Percentiles rank a stretch among this genome's conserved stretches.
phyloP scores from a whole-genome alignment of 2,329 filamentous ascomycete species.

The Alternaria tenuissima region DNA sequence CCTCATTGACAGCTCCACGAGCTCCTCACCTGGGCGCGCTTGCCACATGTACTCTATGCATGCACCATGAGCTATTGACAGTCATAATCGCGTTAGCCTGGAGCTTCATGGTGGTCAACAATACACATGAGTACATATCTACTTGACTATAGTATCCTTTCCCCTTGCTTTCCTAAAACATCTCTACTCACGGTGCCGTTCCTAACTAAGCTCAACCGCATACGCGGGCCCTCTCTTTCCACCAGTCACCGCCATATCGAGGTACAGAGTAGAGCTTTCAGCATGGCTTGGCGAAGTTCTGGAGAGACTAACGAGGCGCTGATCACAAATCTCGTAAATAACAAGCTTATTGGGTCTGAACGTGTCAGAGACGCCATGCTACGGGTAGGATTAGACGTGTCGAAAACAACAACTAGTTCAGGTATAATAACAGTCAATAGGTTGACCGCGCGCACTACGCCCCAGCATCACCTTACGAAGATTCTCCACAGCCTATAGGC shows the following conservation, averaged over 20 bases:
- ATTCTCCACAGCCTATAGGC: slow-evolving; percentile 74
- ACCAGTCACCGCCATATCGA: neutral
- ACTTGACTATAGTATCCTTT: slow-evolving; percentile 16
- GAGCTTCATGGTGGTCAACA: neutral
- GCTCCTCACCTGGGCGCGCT: slow-evolving; percentile 6
- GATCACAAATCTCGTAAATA: slow-evolving; percentile 76
- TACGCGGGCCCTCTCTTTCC: slow-evolving; percentile 21
- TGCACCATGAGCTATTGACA: slow-evolving; percentile 6
- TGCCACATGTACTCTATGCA: slow-evolving; percentile 5
- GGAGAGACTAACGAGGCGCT: slow-evolving; percentile 77
- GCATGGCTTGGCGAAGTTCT: slow-evolving; percentile 91
- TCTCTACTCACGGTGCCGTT: slow-evolving; percentile 32
- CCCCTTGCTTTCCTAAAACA: slow-evolving; percentile 9
- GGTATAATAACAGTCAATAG: slow-evolving; percentile 51
- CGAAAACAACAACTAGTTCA: neutral
- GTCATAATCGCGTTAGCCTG: slow-evolving; percentile 1
- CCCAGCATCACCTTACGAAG: slow-evolving; percentile 74
- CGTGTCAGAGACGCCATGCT: slow-evolving; percentile 83
- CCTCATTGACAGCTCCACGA: slow-evolving; percentile 11
- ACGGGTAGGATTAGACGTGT: slow-evolving; percentile 58
- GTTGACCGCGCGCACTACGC: slow-evolving; percentile 91
- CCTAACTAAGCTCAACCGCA: slow-evolving; percentile 28
- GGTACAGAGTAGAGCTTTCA: slow-evolving; percentile 31
- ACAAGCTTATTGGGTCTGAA: slow-evolving; percentile 75
- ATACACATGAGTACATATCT: neutral